These are phyloP conservation scores for Dipteronia dyeriana DNA, from an alignment of 345 rosid genomes.

Conservation along the genomic window DNA sequence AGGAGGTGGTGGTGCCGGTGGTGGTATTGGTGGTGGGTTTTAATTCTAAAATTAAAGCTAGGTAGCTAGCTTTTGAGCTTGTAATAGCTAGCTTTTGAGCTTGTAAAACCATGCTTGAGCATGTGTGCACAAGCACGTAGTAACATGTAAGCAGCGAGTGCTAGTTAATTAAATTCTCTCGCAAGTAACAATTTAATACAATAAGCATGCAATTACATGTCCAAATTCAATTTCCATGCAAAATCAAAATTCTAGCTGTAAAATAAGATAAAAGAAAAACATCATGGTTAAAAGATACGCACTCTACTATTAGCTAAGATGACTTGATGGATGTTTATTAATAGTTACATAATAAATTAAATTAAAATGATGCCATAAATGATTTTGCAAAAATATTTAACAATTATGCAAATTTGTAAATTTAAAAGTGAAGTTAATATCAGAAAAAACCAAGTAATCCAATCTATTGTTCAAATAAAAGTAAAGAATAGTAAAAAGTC, in stretches of 20 bases:
- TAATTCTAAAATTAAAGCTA: background rate
- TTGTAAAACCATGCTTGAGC: slow-evolving; percentile 6
- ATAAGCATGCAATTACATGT: background rate
- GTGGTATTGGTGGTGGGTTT: background rate
- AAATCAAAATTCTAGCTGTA: too few species aligned
- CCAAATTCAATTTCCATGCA: background rate
- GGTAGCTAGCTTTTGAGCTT: background rate
- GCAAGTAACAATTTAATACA: background rate
- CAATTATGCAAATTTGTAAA: too few species aligned
- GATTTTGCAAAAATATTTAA: too few species aligned
- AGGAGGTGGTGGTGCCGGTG: slow-evolving; percentile 36
- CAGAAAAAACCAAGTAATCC: background rate
- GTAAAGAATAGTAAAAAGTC: too few species aligned
- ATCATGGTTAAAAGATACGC: slow-evolving; percentile 76
- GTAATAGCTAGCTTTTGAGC: background rate
- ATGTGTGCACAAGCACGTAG: background rate
- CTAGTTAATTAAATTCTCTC: background rate
- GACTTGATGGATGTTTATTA: slow-evolving; percentile 26
- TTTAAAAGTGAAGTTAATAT: too few species aligned
- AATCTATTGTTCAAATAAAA: background rate
- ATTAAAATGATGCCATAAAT: too few species aligned
- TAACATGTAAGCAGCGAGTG: background rate
- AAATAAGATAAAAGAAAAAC: too few species aligned
- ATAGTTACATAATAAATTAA: too few species aligned
- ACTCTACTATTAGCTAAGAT: slow-evolving; percentile 88